Evolutionary conservation across 225 moss, liverwort and hornwort genomes (phyloP), one percentile per base, ranked within the genome.

Genomic region (Antitrichia curtipendula): DNA sequence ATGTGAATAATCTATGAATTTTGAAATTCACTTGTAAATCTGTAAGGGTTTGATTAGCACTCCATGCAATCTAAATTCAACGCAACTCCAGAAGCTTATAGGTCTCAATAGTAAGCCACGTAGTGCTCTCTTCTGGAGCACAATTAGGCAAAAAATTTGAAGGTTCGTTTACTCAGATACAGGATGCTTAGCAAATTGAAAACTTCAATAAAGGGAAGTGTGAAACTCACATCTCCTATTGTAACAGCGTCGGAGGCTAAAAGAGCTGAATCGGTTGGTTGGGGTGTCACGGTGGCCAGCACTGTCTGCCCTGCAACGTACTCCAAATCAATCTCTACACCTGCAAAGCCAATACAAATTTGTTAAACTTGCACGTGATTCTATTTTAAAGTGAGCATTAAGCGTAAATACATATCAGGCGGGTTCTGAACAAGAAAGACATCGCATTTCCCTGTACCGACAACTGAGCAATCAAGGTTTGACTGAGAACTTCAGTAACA

Each of bases 141-240:
- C 8, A 60, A 22, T 31, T 49, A 38, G 41, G 52, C 56, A 80
- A 13, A 84, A 10, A 40, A 13, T 31, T 59, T 52, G 12, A 68
- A 34, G 17, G 16, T 31, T 14, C 25, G 9, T 41, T 13, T 2
- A 11, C 29, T 54, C 7, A 52, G 7, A 43, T 60, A 25, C 13
- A 47, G 11, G 21, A 63, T 34, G 34, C 72, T 59, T 8, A 25
- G 52, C 14, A 10, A 50, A 32, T 32, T 75, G 24, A 45, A 12
- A 59, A 41, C 43, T 43, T n/a, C 45, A 85, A 9, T 9, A 12
- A 4, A 70, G 41, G 22, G 34, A 66, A 45, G 25, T 49, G 31
- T 50, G 41, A 71, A 71, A 80, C 87, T 85, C 83, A 97, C 97
- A 84, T 97, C 97, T 82, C 97, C 97, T 27, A 97, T 95, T 21